phyloP scores from a whole-genome alignment of 2,329 filamentous ascomycete genomes.

The Aspergillus neoniger region DNA sequence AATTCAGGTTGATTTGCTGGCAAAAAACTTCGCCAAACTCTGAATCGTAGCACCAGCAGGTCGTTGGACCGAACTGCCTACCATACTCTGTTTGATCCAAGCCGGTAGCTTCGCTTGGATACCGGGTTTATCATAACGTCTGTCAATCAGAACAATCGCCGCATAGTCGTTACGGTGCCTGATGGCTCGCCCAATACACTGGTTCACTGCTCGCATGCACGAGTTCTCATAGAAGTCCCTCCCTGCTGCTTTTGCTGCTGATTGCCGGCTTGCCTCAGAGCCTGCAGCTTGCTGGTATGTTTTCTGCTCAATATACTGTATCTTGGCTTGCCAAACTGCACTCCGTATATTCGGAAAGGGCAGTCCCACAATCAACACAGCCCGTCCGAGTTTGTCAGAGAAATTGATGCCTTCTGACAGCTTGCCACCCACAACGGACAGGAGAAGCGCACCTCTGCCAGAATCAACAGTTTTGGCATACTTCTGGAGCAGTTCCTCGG shows the following conservation, averaged over 20 bases:
- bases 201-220: conserved; percentile 96
- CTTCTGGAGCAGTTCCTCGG: conserved; percentile 70
- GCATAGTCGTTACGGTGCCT: conserved; percentile 87
- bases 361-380: conserved; percentile 86
- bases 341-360: conserved; percentile 90
- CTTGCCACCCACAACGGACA: conserved; percentile 91
- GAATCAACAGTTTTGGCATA: conserved; percentile 70
- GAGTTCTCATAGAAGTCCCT: conserved; percentile 89
- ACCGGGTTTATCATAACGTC: conserved; percentile 71
- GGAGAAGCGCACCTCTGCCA: conserved; percentile 71
- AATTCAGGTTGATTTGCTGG: neutral
- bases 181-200: conserved; percentile 91
- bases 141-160: conserved; percentile 81
- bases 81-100: conserved; percentile 79
- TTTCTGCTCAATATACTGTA: conserved; percentile 77
- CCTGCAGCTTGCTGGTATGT: conserved; percentile 38
- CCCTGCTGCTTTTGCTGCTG: conserved; percentile 54
- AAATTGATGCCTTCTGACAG: conserved; percentile 99
- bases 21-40: conserved; percentile 39
- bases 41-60: conserved; percentile 31
- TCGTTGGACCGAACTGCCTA: conserved; percentile 22
- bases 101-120: conserved; percentile 79
- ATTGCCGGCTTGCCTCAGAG: conserved; percentile 31
- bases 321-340: conserved; percentile 89
- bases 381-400: conserved; percentile 83